Evolutionary conservation across 495 filamentous ascomycete genomes (phyloP), one percentile per base, ranked within the genome.

Genomic region (Penicillium ucsense): DNA sequence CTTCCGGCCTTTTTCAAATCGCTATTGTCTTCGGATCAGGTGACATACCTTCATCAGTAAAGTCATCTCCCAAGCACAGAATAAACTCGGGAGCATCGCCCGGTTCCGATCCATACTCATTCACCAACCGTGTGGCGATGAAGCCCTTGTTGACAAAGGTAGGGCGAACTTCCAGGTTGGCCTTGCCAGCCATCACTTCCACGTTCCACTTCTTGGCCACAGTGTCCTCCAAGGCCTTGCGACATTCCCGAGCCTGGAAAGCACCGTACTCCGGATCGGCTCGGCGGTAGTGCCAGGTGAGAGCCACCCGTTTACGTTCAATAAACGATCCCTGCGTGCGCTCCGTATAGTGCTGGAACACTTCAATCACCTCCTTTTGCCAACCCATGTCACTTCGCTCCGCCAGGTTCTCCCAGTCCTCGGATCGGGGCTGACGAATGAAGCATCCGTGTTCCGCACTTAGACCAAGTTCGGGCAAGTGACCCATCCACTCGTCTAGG

Each of bases 371-470:
- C 47, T 88, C 81, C 43, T 76, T 71, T 65, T 91, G 87, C 92
- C 92, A 97, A 36, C 71, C 73, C 88, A 96, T 95, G 58, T 97
- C 79, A 27, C 81, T 76, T 45, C 72, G 80, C 61, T 88, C 88
- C 0, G 89, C 85, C 38, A 94, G 61, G 57, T 94, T 94, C 65
- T 87, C 79, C 92, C 92, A 98, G 36, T 79, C 77, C 1, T 79
- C 75, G 5, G 65, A 66, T 11, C 79, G 72, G 4, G 91, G 91
- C 54, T 85, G 71, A 31, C 86, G 80, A 51, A 96, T 86, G 63
- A 96, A 97, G 56, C 88, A 90, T 29, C 94, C 92, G 61, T 98
- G 92, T 66, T 98, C 92, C 1, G 92, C 92, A 55, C 85, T 90
- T 55, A 98, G 78, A 6, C 92, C 92, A 4, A 98, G 70, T 56